Percentiles rank a stretch among this genome's conserved stretches.
These are phyloP conservation scores for Plasmopara halstedii DNA, from an alignment of 352 stramenopile species.

Conservation along the genomic window DNA sequence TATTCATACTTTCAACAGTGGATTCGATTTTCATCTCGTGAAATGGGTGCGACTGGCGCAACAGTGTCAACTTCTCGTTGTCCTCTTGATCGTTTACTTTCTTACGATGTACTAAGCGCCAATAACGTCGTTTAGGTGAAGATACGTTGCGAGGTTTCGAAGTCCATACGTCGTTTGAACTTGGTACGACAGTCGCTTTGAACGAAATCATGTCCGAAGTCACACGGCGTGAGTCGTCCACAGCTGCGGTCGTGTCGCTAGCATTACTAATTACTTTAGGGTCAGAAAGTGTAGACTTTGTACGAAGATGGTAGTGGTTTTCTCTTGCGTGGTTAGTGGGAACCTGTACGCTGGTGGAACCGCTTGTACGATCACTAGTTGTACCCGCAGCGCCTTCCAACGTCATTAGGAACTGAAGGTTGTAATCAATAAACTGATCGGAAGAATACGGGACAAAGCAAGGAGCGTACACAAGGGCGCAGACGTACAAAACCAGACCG, in stretches of 20 bases:
- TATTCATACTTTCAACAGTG: conserved; percentile 1
- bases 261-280: conserved; percentile 11
- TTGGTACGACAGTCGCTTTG: conserved; percentile 25
- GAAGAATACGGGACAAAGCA: too few relatives aligned
- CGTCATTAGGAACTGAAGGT: not conserved
- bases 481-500: too few relatives aligned
- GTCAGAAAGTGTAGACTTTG: not conserved
- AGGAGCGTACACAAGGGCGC: too few relatives aligned
- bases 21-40: conserved; percentile 26
- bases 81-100: not conserved
- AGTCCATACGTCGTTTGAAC: conserved; percentile 1
- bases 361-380: conserved; percentile 1
- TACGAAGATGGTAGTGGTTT: not conserved
- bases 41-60: conserved; percentile 10
- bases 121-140: not conserved
- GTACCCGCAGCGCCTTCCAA: not conserved
- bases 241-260: conserved; percentile 17
- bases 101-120: conserved; percentile 3
- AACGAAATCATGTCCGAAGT: conserved; percentile 56
- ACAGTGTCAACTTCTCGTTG: too few relatives aligned
- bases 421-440: conserved; percentile 11
- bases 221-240: conserved; percentile 3
- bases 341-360: not conserved
- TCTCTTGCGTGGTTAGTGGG: not conserved
- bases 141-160: conserved; percentile 1